Conservation (phyloP, 2,329 filamentous ascomycete genomes). For the Sphaerulina vaccinii region DNA sequence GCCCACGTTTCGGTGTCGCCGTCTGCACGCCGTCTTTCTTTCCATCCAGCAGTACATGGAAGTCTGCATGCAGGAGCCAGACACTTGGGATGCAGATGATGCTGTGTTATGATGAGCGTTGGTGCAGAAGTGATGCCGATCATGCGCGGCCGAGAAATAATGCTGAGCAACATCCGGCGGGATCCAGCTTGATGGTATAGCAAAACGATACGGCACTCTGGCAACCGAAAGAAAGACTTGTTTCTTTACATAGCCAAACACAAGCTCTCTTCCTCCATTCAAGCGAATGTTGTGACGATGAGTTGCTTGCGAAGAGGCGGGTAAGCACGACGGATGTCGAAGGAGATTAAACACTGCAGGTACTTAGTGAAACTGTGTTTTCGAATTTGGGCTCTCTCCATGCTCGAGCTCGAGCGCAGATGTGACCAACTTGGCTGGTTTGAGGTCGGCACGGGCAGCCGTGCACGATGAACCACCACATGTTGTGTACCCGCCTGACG, state of each 20-base stretch:
- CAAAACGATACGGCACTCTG: not conserved
- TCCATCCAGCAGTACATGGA: constrained; percentile 5
- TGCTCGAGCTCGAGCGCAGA: constrained; percentile 17
- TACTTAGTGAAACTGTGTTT: constrained; percentile 11
- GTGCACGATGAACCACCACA: too few relatives aligned
- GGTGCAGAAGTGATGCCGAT: too few relatives aligned
- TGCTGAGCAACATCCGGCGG: too few relatives aligned
- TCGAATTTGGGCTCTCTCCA: constrained; percentile 9
- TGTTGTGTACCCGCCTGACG: constrained; percentile 13
- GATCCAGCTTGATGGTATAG: constrained; percentile 11
- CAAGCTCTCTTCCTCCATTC: constrained; percentile 5
- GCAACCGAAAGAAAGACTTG: constrained; percentile 16
- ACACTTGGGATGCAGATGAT: constrained; percentile 14
- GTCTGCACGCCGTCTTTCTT: not conserved
- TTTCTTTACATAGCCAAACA: constrained; percentile 13
- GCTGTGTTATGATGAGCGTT: constrained; percentile 6
- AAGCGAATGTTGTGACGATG: constrained; percentile 2
- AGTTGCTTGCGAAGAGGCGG: constrained; percentile 2
- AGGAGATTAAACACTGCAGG: constrained; percentile 12
- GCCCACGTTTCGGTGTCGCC: constrained; percentile 16
- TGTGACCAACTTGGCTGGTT: constrained; percentile 12
- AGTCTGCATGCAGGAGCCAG: not conserved
- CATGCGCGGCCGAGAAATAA: too few relatives aligned
- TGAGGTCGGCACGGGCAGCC: constrained; percentile 14
- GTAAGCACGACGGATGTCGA: constrained; percentile 16